These are phyloP conservation scores for Talaromyces wortmannii DNA, from an alignment of 495 filamentous ascomycete genomes.

Conservation along the genomic window DNA sequence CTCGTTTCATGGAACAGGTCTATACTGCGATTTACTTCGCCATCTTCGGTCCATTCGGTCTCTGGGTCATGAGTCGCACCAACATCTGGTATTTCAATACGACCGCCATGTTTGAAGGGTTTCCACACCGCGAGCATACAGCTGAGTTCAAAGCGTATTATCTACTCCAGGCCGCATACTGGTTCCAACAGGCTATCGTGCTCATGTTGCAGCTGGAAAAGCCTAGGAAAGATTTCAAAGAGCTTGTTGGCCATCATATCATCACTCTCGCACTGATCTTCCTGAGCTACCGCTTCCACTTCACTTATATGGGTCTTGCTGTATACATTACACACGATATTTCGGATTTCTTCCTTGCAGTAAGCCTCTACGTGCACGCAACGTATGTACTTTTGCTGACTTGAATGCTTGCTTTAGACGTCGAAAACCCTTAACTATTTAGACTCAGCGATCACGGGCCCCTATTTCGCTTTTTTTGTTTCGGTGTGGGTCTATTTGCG, in stretches of 20 bases:
- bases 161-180: constrained; percentile 90
- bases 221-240: constrained; percentile 92
- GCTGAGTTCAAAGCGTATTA: constrained; percentile 95
- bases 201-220: constrained; percentile 86
- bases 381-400: neutral
- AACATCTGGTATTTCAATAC: constrained; percentile 99
- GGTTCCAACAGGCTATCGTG: constrained; percentile 93
- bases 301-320: constrained; percentile 94
- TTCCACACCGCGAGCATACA: constrained; percentile 82
- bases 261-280: constrained; percentile 84
- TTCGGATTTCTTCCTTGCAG: constrained; percentile 93
- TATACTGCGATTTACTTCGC: constrained; percentile 97
- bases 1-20: constrained; percentile 94
- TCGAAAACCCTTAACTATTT: constrained; percentile 95
- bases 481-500: constrained; percentile 85
- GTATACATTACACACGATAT: constrained; percentile 98
- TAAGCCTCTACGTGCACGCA: constrained; percentile 35
- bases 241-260: constrained; percentile 90
- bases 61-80: constrained; percentile 87
- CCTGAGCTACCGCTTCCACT: constrained; percentile 94
- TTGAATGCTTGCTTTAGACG: constrained; percentile 45
- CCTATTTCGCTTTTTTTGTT: constrained; percentile 83
- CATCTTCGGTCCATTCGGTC: constrained; percentile 74
- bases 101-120: constrained; percentile 81
- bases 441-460: constrained; percentile 64